Percentiles rank a stretch among this genome's conserved stretches.
These are phyloP conservation scores for Parachaetomium inaequale DNA, from an alignment of 495 filamentous ascomycete species.

Conservation along the genomic window DNA sequence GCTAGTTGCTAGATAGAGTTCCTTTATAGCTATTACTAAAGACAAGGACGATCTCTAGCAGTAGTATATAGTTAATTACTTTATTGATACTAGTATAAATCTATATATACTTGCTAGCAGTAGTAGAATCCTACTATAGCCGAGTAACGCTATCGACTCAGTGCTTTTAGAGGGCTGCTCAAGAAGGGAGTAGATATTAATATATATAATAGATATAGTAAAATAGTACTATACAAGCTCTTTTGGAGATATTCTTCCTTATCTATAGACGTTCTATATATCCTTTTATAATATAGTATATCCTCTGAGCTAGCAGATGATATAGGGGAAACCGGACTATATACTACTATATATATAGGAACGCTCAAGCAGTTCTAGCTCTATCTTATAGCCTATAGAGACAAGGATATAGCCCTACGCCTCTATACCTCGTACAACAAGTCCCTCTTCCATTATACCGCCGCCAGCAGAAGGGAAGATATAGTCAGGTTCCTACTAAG, in stretches of 20 bases:
- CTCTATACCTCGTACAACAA: conserved; percentile 13
- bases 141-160: neutral
- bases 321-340: conserved; percentile 15
- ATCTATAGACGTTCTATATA: neutral
- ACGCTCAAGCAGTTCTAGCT: conserved; percentile 14
- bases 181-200: conserved; percentile 4
- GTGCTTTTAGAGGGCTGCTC: neutral
- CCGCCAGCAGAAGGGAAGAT: conserved; percentile 18
- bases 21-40: neutral
- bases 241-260: neutral
- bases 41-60: neutral
- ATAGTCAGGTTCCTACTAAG: conserved; percentile 20
- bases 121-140: neutral
- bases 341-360: conserved; percentile 9
- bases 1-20: neutral
- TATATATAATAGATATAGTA: neutral
- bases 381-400: conserved; percentile 6
- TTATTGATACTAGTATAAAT: conserved; percentile 1
- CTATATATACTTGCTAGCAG: neutral
- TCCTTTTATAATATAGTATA: conserved; percentile 15
- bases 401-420: neutral
- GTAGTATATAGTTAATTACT: neutral
- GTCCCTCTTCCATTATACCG: conserved; percentile 26
- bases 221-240: neutral
- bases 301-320: conserved; percentile 12